A percentile compares a stretch with the other conserved stretches of the same genome.
Evolutionary conservation across 371 early-diverging fungal genomes (phyloP).

Genomic region (Mortierella sp.): DNA sequence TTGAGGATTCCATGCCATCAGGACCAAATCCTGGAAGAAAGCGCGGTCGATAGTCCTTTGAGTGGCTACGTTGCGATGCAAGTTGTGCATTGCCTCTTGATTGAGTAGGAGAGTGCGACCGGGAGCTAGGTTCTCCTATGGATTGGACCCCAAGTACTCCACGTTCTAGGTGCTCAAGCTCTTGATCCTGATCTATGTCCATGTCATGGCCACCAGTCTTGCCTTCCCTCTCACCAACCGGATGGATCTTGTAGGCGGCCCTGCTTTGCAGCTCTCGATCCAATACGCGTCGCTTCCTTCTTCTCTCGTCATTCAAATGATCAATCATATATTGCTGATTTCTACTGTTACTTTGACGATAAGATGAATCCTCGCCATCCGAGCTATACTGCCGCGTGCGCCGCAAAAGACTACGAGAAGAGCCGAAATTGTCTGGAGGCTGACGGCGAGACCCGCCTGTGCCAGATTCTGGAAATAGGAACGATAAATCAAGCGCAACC

Average conservation of each 20-base stretch:
- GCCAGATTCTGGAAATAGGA: slow-evolving; percentile 26
- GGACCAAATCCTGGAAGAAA: slow-evolving; percentile 53
- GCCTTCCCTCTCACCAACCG: not conserved
- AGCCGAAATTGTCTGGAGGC: not conserved
- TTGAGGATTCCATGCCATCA: slow-evolving; percentile 21
- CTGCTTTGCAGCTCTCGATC: slow-evolving; percentile 46
- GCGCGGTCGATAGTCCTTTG: slow-evolving; percentile 35
- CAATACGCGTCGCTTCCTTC: slow-evolving; percentile 27
- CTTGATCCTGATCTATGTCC: slow-evolving; percentile 25
- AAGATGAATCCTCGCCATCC: slow-evolving; percentile 6
- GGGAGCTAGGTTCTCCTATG: not conserved
- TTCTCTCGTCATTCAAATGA: slow-evolving; percentile 41
- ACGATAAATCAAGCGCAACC: slow-evolving; percentile 33
- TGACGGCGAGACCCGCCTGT: not conserved
- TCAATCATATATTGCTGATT: slow-evolving; percentile 47
- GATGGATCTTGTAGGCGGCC: slow-evolving; percentile 15
- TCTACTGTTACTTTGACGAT: slow-evolving; percentile 7
- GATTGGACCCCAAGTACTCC: not conserved
- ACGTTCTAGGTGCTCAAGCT: slow-evolving; percentile 2
- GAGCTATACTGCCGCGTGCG: not conserved
- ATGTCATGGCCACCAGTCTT: slow-evolving; percentile 11
- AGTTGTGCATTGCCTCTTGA: not conserved
- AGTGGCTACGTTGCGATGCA: not conserved
- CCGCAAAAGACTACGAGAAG: not conserved
- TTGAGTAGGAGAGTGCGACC: slow-evolving; percentile 12